A percentile compares a stretch with the other conserved stretches of the same genome.
phyloP scores from a whole-genome alignment of 2,329 filamentous ascomycete species.

The Penicillium thymicola region DNA sequence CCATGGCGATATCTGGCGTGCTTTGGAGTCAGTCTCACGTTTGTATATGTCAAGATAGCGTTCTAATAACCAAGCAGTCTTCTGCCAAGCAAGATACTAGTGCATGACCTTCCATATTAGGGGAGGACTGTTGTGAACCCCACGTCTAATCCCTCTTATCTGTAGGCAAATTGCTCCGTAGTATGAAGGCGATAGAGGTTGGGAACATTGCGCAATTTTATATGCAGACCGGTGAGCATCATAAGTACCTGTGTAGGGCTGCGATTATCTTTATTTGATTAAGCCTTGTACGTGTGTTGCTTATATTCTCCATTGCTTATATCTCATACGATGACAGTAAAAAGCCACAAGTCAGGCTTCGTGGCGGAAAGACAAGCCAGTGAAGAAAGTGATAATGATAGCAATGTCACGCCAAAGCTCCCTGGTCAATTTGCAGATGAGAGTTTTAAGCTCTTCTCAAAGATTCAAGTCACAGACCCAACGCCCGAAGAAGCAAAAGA shows the following conservation, averaged over 20 bases:
- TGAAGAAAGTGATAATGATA: constrained; percentile 1
- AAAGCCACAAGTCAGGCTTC: not conserved
- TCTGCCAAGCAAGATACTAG: not conserved
- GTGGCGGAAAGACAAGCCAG: not conserved
- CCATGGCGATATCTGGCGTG: constrained; percentile 15
- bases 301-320: not conserved
- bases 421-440: constrained; percentile 42
- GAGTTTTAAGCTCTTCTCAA: constrained; percentile 43
- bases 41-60: not conserved
- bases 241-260: not conserved
- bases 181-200: constrained; percentile 5
- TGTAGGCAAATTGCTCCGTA: not conserved
- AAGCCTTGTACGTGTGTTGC: not conserved
- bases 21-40: not conserved
- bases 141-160: not conserved
- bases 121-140: not conserved
- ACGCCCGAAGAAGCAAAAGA: constrained; percentile 24
- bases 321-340: not conserved
- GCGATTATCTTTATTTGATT: not conserved
- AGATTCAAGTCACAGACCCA: constrained; percentile 38
- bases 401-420: constrained; percentile 27
- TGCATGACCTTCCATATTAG: not conserved
- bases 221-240: not conserved
- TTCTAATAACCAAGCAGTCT: not conserved
- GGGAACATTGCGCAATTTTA: constrained; percentile 14